Evolutionary conservation across 2,329 filamentous ascomycete genomes (phyloP).

Genomic region (Teratosphaeria nubilosa): DNA sequence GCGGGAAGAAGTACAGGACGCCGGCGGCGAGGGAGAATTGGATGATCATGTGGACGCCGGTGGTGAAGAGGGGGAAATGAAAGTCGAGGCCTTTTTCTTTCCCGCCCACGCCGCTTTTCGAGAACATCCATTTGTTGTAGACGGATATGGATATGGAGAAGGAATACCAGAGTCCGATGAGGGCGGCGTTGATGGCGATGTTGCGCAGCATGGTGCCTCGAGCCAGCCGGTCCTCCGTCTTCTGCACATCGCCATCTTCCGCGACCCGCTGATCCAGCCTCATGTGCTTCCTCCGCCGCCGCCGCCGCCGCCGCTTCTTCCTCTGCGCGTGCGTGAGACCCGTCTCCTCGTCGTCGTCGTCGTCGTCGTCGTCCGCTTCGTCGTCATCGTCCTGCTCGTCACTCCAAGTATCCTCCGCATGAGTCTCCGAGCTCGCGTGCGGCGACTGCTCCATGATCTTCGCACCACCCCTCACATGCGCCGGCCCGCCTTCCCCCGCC

Average conservation of each 20-base stretch:
- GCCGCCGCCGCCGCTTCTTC: constrained; percentile 51
- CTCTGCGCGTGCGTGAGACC: constrained; percentile 65
- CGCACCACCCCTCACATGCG: neutral
- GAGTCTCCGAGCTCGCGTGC: constrained; percentile 42
- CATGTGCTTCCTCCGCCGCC: constrained; percentile 54
- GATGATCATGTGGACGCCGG: constrained; percentile 88
- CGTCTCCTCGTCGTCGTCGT: constrained; percentile 76
- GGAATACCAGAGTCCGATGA: constrained; percentile 79
- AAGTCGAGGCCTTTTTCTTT: constrained; percentile 67
- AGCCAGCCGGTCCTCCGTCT: constrained; percentile 58
- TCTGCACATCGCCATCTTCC: constrained; percentile 36
- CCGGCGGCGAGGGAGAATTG: constrained; percentile 73
- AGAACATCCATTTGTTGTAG: constrained; percentile 99
- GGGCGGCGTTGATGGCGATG: constrained; percentile 61
- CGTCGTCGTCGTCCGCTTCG: constrained; percentile 39
- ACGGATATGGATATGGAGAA: constrained; percentile 91
- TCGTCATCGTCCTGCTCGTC: constrained; percentile 57
- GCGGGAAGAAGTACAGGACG: constrained; percentile 74
- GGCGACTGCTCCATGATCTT: constrained; percentile 6
- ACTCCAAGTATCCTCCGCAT: constrained; percentile 35
- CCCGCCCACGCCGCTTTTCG: constrained; percentile 29
- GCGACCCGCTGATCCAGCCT: constrained; percentile 60
- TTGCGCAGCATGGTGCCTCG: constrained; percentile 62
- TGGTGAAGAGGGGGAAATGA: constrained; percentile 89
- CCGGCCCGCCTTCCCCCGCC: constrained; percentile 4